Evolutionary conservation across 805 yeast species (phyloP), one percentile per base, ranked within the genome.

Genomic region (Spathaspora arborariae): DNA sequence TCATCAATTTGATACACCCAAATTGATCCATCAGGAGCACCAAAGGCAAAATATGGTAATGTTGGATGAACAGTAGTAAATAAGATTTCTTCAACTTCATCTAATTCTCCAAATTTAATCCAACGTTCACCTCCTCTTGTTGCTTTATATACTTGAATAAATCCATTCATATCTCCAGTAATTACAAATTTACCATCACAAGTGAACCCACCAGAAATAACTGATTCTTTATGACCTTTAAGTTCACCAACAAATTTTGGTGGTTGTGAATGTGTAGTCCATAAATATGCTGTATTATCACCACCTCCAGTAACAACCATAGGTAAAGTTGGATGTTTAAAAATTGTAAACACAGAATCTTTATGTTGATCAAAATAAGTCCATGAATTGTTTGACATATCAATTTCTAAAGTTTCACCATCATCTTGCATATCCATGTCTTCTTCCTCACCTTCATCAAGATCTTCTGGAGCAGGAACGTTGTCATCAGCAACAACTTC

Each of bases 121-220:
- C 98, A 92, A 47, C 80, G 79, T 62, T 91, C 89, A 22, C 96
- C 97, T 39, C 85, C 84, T 56, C 84, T 84, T 40, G 76, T 64
- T 5, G 91, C 70, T 60, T 81, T 79, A 70, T 84, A 87, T 13
- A 90, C 80, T 55, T 87, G 75, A 24, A 92, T 74, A 56, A 81
- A 81, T 45, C 99, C 98, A 45, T 82, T 82, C 99, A 94, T 94
- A 67, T 95, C 99, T 35, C 92, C 98, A 5, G 97, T 85, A 10
- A 94, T 76, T 38, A 88, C 72, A 58, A 73, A 90, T 39, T 80
- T 75, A 20, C 98, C 99, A 58, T 88, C 94, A 33, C 73, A 66
- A 1, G 96, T 82, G 66, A 94, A 94, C 0, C 83, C 89, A 44
- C 94, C 91, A 6, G 88, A 74, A 44, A 89, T 79, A 2, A 94